phyloP scores from a whole-genome alignment of 2,329 filamentous ascomycete genomes.

The Aspergillus sp. region DNA sequence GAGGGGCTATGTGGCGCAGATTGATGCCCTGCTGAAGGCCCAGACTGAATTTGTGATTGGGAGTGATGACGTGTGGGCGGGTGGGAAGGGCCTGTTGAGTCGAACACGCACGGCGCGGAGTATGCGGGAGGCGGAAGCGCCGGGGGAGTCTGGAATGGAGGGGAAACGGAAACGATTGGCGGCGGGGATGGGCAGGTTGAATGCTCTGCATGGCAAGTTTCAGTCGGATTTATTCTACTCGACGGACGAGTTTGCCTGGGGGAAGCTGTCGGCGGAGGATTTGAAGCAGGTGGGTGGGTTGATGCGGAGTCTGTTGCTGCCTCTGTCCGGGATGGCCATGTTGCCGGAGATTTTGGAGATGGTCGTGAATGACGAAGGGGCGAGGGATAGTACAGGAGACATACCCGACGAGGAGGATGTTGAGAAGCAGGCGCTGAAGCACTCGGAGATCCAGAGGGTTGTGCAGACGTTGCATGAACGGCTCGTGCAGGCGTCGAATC shows the following conservation, averaged over 20 bases:
- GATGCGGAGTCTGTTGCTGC: conserved; percentile 63
- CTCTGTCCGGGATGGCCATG: conserved; percentile 65
- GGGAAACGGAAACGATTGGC: conserved; percentile 25
- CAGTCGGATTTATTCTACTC: conserved; percentile 67
- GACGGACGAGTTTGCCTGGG: conserved; percentile 70
- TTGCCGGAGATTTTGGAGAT: conserved; percentile 65
- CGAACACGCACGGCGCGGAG: conserved; percentile 20
- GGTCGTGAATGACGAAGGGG: conserved; percentile 25
- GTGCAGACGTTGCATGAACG: conserved; percentile 26
- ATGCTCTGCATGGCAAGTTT: conserved; percentile 62
- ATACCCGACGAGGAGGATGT: not conserved
- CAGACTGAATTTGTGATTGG: conserved; percentile 61
- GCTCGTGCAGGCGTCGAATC: conserved; percentile 61
- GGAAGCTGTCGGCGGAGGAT: conserved; percentile 66
- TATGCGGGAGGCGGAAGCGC: conserved; percentile 6
- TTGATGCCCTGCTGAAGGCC: conserved; percentile 58
- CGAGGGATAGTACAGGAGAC: conserved; percentile 2
- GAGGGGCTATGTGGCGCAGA: conserved; percentile 48
- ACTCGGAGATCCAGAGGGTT: conserved; percentile 25
- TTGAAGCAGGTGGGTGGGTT: conserved; percentile 58
- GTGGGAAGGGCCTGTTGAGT: conserved; percentile 14
- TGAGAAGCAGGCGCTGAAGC: conserved; percentile 12
- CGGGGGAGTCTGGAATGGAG: conserved; percentile 13
- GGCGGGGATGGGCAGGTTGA: conserved; percentile 45
- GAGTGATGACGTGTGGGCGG: conserved; percentile 13